Base-by-base conservation (phyloP, 306 rosid species). In the Trifolium dubium region DNA sequence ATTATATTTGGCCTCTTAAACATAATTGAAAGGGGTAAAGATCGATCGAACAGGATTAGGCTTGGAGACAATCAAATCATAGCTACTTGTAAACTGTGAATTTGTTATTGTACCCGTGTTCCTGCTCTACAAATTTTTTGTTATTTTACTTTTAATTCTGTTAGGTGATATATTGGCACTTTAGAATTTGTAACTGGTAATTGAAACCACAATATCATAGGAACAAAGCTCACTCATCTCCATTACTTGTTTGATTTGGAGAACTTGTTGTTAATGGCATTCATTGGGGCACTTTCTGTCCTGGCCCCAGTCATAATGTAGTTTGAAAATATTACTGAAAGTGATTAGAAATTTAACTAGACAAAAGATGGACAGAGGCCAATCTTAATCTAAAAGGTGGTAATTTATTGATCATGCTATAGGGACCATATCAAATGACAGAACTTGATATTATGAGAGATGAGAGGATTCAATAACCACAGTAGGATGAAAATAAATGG, bases 381-480 rank as follows among this genome's bases (percentile, higher is more conserved):
- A 9, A 44, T 17, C 68, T 41, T 19, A 60, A 62, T 23, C 46
- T 28, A 72, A 59, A 67, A 59, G 65, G 58, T 28, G 53, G 18
- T 67, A 59, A 65, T 10, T 55, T 76, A 49, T 28, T 72, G 78
- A 65, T 39, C 75, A 12, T 4, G 32, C 61, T 23, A 23, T 23
- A 23, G 23, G 23, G 23, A 23, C 23, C 23, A 23, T 23, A n/a
- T n/a, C n/a, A n/a, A 37, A 2, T 6, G 41, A 37, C 9, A 37
- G 41, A 2, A 37, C 6, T 37, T 37, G 41, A 5, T 37, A 37
- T 37, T 37, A 9, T 39, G 43, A 39, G 43, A 7, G 43, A 39
- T 39, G 8, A 39, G 43, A 39, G 43, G 43, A 39, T 39, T 39
- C 43, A 39, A 39, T 39, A 39, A 39, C 43, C 43, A 39, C 43